These are phyloP conservation scores for Digitaria exilis DNA, from an alignment of 202 grass and related monocot genomes.

Conservation along the genomic window DNA sequence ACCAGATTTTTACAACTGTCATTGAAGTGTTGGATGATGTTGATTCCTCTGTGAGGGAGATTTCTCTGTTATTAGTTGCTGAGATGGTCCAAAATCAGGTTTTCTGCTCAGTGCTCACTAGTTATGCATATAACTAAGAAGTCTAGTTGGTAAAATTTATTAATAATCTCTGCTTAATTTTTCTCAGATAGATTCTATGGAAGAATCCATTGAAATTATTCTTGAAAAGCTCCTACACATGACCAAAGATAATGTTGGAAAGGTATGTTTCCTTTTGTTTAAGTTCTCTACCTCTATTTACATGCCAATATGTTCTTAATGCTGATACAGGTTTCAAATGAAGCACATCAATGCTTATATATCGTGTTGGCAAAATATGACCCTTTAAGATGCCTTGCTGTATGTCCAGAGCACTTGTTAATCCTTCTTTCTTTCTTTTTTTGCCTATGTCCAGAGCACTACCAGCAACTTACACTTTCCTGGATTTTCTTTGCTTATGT, in stretches of 20 bases:
- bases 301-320: conserved; percentile 33
- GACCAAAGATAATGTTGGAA: conserved; percentile 64
- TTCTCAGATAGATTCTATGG: conserved; percentile 71
- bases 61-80: conserved; percentile 64
- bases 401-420: conserved; percentile 44
- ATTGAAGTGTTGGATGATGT: conserved; percentile 77
- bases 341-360: conserved; percentile 80
- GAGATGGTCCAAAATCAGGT: conserved; percentile 93
- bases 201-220: conserved; percentile 87
- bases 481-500: conserved; percentile 5
- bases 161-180: conserved; percentile 37
- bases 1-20: conserved; percentile 87
- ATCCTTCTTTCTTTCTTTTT: not conserved
- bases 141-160: conserved; percentile 22
- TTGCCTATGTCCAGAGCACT: not conserved
- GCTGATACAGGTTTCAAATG: conserved; percentile 75
- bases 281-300: conserved; percentile 12
- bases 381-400: conserved; percentile 75
- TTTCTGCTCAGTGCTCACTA: conserved; percentile 16
- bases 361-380: conserved; percentile 64
- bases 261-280: conserved; percentile 50
- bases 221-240: conserved; percentile 81
- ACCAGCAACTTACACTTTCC: conserved; percentile 24
- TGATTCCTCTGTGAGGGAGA: conserved; percentile 65
- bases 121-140: conserved; percentile 10